Conservation (phyloP, 2,329 filamentous ascomycete species). For the Pseudocercospora vitis region DNA sequence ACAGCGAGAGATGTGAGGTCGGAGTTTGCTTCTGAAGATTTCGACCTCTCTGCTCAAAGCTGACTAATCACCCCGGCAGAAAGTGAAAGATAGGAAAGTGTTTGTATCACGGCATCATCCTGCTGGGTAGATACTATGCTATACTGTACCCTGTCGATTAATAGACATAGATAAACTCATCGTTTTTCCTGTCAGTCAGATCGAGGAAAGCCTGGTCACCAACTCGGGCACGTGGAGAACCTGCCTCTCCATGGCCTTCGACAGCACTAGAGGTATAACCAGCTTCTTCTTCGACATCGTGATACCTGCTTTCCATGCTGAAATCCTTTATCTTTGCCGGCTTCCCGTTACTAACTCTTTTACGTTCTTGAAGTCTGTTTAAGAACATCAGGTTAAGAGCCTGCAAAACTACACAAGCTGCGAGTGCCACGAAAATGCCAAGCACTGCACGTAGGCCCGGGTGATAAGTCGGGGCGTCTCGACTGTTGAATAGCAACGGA, state of each 20-base stretch:
- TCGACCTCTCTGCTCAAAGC: too few species aligned
- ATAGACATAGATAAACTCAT: slow-evolving; percentile 23
- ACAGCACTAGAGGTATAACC: slow-evolving; percentile 27
- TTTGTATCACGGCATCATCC: too few species aligned
- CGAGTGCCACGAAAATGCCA: slow-evolving; percentile 56
- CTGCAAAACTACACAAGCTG: slow-evolving; percentile 56
- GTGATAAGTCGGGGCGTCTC: slow-evolving; percentile 60
- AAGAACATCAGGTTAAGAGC: slow-evolving; percentile 56
- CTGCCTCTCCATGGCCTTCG: slow-evolving; percentile 29
- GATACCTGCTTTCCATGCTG: slow-evolving; percentile 60
- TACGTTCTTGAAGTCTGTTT: slow-evolving; percentile 58
- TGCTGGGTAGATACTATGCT: neutral
- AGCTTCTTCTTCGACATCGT: slow-evolving; percentile 32
- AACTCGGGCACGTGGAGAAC: slow-evolving; percentile 33
- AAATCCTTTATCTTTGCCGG: slow-evolving; percentile 58
- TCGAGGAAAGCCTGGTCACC: slow-evolving; percentile 59
- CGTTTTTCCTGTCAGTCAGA: slow-evolving; percentile 53
- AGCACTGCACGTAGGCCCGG: slow-evolving; percentile 59
- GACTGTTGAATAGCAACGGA: slow-evolving; percentile 60
- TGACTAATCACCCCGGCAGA: neutral
- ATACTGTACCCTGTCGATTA: neutral
- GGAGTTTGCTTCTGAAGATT: neutral
- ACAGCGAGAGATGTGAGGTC: neutral
- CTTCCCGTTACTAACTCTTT: slow-evolving; percentile 61
- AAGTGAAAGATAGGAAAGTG: neutral